phyloP scores from a whole-genome alignment of 129 eudicot genomes.

The Arctium minus region DNA sequence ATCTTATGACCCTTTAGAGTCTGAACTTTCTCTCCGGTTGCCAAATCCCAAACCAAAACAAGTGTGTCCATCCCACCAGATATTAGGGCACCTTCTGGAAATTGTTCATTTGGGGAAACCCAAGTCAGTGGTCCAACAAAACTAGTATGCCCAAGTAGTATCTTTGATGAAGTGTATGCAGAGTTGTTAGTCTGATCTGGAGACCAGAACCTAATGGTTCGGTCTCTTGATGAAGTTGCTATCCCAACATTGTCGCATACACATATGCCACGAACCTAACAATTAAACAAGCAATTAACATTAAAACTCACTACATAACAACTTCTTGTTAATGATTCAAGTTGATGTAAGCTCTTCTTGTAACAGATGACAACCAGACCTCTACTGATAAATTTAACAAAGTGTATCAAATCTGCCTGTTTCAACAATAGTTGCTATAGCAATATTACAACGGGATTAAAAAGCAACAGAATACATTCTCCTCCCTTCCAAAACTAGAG shows the following conservation, averaged over 20 bases:
- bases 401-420: not conserved
- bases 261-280: slow-evolving; percentile 92
- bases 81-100: slow-evolving; percentile 78
- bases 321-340: not conserved
- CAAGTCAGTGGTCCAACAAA: slow-evolving; percentile 93
- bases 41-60: slow-evolving; percentile 79
- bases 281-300: slow-evolving; percentile 7
- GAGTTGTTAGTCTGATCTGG: slow-evolving; percentile 43
- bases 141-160: slow-evolving; percentile 89
- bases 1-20: slow-evolving; percentile 65
- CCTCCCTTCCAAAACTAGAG: not conserved
- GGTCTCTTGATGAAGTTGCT: slow-evolving; percentile 96
- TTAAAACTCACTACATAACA: not conserved
- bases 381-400: not conserved
- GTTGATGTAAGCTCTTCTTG: not conserved
- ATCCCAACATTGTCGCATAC: slow-evolving; percentile 74
- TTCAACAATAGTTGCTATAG: not conserved
- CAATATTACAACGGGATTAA: not conserved
- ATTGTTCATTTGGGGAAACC: slow-evolving; percentile 74
- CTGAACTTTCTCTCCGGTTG: slow-evolving; percentile 70
- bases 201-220: slow-evolving; percentile 84
- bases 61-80: slow-evolving; percentile 99
- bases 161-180: slow-evolving; percentile 51
- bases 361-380: slow-evolving; percentile 6
- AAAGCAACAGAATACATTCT: not conserved